These are phyloP conservation scores for Pisolithus thermaeus DNA, from an alignment of 1,284 basidiomycete genomes.

Conservation along the genomic window DNA sequence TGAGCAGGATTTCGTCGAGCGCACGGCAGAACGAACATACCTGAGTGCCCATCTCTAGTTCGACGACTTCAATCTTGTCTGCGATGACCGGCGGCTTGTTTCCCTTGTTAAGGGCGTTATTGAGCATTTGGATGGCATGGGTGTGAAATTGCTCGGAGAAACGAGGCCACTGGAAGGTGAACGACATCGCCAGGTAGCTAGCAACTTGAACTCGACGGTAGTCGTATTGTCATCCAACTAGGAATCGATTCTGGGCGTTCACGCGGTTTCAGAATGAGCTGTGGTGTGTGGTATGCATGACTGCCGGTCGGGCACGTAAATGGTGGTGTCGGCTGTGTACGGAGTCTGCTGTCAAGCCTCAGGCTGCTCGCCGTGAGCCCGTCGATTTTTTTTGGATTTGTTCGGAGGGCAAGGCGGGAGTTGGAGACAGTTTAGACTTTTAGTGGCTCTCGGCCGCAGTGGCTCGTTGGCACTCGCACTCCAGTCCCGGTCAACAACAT, in stretches of 20 bases:
- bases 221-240: background rate
- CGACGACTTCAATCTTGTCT: slow-evolving; percentile 95
- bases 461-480: slow-evolving; percentile 4
- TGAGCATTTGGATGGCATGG: slow-evolving; percentile 91
- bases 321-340: background rate
- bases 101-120: slow-evolving; percentile 94
- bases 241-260: background rate
- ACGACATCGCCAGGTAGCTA: slow-evolving; percentile 65
- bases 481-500: slow-evolving; percentile 2
- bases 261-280: background rate
- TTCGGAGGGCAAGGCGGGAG: background rate
- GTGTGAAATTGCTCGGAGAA: slow-evolving; percentile 95
- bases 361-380: no score
- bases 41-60: slow-evolving; percentile 97
- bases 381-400: background rate
- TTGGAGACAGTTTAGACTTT: background rate
- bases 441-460: no score
- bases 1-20: slow-evolving; percentile 7
- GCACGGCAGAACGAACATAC: slow-evolving; percentile 38
- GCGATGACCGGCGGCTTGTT: slow-evolving; percentile 97
- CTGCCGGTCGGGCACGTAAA: background rate
- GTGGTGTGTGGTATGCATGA: background rate
- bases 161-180: slow-evolving; percentile 95
- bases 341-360: background rate
- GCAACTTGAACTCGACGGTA: no score